phyloP scores from a whole-genome alignment of 768 basidiomycete species.

The Rhodosporidiobolus odoratus region DNA sequence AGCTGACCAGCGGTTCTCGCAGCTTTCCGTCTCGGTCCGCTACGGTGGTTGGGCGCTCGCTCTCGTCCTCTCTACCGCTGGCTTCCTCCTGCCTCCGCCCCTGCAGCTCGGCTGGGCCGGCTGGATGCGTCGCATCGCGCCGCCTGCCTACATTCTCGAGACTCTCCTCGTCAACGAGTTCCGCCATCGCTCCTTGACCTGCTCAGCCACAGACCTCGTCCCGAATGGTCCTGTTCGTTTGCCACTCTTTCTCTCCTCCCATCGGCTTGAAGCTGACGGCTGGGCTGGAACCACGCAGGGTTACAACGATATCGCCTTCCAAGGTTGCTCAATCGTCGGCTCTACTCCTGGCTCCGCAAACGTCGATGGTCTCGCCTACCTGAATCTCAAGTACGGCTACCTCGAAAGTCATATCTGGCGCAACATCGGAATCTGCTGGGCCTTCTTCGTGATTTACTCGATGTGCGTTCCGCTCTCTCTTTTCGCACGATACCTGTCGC shows the following conservation, averaged over 20 bases:
- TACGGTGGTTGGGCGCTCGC: conserved; percentile 14
- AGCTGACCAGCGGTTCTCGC: neutral
- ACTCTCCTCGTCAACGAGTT: conserved; percentile 41
- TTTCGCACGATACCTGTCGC: neutral
- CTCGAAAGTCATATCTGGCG: conserved; percentile 6
- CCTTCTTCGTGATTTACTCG: conserved; percentile 15
- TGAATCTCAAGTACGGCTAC: conserved; percentile 22
- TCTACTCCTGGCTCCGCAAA: conserved; percentile 11
- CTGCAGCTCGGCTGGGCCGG: conserved; percentile 12
- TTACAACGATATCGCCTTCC: conserved; percentile 22
- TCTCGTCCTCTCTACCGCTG: conserved; percentile 11
- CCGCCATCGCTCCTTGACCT: conserved; percentile 3
- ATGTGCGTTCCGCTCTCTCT: neutral
- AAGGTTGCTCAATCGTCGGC: conserved; percentile 38
- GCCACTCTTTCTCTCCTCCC: neutral
- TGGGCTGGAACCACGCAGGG: too few species aligned
- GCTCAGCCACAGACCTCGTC: conserved; percentile 13
- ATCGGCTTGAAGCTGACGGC: neutral
- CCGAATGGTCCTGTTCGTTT: conserved; percentile 20
- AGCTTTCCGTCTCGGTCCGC: conserved; percentile 26
- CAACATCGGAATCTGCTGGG: conserved; percentile 18
- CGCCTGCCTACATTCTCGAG: conserved; percentile 39
- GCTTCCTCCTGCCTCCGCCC: conserved; percentile 18
- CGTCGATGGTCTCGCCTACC: conserved; percentile 30
- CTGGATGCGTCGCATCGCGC: conserved; percentile 26